Base-by-base conservation (phyloP, 176 grass and related monocot species). In the Miscanthus lutarioriparius region DNA sequence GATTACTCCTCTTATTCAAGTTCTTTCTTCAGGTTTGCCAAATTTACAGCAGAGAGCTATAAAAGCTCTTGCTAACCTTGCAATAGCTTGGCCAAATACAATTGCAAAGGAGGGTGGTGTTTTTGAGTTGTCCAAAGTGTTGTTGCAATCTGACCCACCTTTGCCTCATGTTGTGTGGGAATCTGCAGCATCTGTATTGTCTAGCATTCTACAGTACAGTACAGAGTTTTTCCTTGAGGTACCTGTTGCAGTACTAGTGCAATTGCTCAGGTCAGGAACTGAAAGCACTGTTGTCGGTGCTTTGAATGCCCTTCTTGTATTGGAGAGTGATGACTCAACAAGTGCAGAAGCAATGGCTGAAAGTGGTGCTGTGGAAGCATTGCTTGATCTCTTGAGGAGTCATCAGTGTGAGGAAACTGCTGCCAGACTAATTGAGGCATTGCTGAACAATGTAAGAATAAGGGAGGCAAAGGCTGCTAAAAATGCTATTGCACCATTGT, bases 291-390 rank as follows among this genome's bases (percentile, higher is more conserved):
- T 99, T 76, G 90, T 99, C 54, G 97, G 97, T 49, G 97, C 93
- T 48, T 73, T 99, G 68, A 99, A 99, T 91, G 97, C 97, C 67
- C 87, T 99, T 63, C 86, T 99, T 91, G 97, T 99, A 48, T 89
- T 99, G 56, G 97, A 99, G 88, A 99, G 88, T 84, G 97, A 99
- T 83, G 97, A 99, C 82, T 99, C 97, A 84, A 99, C 97, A 76
- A 99, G 97, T 79, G 90, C 97, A 64, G 90, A 96, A 92, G 93
- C 97, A 70, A 99, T 99, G 97, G 97, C 97, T 67, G 97, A 99
- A 81, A 96, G 93, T 85, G 97, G 97, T 43, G 97, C 97, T 12
- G 91, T 99, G 32, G 97, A 99, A 88, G 97, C 91, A 78, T 64
- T 99, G 72, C 64, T 99, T 49, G 97, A 99, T 72, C 90, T 99